Evolutionary conservation across 1,284 basidiomycete species (phyloP).

Genomic region (Nidula niveotomentosa): DNA sequence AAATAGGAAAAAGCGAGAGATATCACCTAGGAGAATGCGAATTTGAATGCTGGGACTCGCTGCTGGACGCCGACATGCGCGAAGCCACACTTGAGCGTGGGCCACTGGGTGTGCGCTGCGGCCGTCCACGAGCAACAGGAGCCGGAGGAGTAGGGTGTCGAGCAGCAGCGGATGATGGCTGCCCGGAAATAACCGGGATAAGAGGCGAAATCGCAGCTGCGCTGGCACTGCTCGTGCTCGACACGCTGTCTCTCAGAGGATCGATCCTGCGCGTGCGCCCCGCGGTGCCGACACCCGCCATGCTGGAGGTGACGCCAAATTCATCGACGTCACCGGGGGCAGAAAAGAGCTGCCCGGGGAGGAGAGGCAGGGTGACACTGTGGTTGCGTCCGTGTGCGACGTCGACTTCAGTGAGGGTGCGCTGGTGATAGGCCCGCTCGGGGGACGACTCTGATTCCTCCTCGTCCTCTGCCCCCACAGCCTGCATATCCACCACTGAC

Average conservation of each 20-base stretch:
- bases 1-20: too few species aligned
- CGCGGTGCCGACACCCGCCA: constrained; percentile 45
- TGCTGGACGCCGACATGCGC: too few species aligned
- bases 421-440: background rate
- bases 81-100: too few species aligned
- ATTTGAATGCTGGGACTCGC: too few species aligned
- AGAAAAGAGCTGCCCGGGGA: background rate
- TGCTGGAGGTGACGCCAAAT: constrained; percentile 24
- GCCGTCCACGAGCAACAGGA: too few species aligned
- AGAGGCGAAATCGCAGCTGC: too few species aligned
- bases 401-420: background rate
- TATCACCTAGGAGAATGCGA: too few species aligned
- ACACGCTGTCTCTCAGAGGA: background rate
- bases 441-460: constrained; percentile 6
- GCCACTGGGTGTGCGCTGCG: too few species aligned
- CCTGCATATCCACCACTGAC: background rate
- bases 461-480: constrained; percentile 4
- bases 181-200: too few species aligned
- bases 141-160: too few species aligned
- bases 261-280: constrained; percentile 9
- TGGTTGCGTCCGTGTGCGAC: background rate
- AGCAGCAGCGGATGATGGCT: too few species aligned
- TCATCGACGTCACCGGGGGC: constrained; percentile 12
- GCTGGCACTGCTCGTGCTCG: background rate
- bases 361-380: background rate